Percentiles rank a stretch among this genome's conserved stretches.
phyloP scores from a whole-genome alignment of 495 filamentous ascomycete species.

The Mytilinidion resinicola region DNA sequence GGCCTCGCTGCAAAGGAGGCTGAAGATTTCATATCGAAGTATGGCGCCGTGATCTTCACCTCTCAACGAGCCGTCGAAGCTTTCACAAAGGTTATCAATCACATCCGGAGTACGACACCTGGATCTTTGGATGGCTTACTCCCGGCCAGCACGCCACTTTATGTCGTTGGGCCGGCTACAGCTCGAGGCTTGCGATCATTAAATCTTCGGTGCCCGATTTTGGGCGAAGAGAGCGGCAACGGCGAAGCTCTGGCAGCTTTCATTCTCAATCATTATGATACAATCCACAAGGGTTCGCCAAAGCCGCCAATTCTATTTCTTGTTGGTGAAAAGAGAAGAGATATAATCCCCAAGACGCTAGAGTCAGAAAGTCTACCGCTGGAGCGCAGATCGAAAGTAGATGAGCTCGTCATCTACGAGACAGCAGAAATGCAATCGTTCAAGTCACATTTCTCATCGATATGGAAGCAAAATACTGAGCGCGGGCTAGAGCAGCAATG shows the following conservation, averaged over 20 bases:
- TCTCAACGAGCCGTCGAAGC: constrained; percentile 91
- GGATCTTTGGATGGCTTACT: constrained; percentile 27
- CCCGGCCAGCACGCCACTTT: constrained; percentile 55
- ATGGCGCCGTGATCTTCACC: constrained; percentile 87
- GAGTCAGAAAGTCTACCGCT: constrained; percentile 44
- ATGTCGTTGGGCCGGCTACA: constrained; percentile 91
- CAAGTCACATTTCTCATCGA: constrained; percentile 51
- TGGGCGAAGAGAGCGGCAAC: constrained; percentile 71
- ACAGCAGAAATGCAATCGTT: constrained; percentile 76
- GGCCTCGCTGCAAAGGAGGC: constrained; percentile 16
- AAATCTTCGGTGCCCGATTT: constrained; percentile 33
- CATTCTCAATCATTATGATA: constrained; percentile 68
- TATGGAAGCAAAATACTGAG: constrained; percentile 38
- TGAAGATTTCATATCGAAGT: constrained; percentile 36
- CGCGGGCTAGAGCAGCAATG: constrained; percentile 48
- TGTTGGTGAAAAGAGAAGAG: constrained; percentile 77
- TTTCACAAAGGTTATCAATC: constrained; percentile 58
- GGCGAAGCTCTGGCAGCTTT: constrained; percentile 69
- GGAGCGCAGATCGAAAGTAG: constrained; percentile 50
- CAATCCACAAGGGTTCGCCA: constrained; percentile 12
- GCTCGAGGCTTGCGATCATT: constrained; percentile 62
- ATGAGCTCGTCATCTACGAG: constrained; percentile 79
- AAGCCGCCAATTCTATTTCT: constrained; percentile 73
- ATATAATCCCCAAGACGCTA: constrained; percentile 78
- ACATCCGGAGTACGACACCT: constrained; percentile 26